These are phyloP conservation scores for Epichloe amarillans DNA, from an alignment of 2,329 filamentous ascomycete genomes.

Conservation along the genomic window DNA sequence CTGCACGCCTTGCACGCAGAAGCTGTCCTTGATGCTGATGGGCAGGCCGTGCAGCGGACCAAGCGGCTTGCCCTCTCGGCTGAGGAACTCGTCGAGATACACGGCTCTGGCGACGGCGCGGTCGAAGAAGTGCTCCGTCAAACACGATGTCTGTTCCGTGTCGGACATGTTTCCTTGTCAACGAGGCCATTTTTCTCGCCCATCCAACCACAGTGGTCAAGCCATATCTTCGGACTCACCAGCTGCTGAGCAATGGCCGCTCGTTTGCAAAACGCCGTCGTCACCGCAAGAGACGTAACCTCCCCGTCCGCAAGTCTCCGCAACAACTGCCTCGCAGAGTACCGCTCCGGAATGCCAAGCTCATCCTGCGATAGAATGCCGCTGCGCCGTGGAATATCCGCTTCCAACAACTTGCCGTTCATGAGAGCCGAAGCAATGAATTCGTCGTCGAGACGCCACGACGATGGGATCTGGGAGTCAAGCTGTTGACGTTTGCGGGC, in stretches of 20 bases:
- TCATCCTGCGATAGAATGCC: slow-evolving; percentile 28
- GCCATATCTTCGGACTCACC: slow-evolving; percentile 8
- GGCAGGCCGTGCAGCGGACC: slow-evolving; percentile 15
- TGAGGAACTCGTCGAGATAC: slow-evolving; percentile 8
- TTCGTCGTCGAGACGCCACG: slow-evolving; percentile 3
- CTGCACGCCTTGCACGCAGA: slow-evolving; percentile 10
- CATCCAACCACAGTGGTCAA: too few relatives aligned
- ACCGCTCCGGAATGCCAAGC: slow-evolving; percentile 30
- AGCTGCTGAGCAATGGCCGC: slow-evolving; percentile 16
- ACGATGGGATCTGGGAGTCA: slow-evolving; percentile 1
- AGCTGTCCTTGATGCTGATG: slow-evolving; percentile 15
- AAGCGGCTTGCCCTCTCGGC: slow-evolving; percentile 5
- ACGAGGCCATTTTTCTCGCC: too few relatives aligned
- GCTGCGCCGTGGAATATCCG: slow-evolving; percentile 9
- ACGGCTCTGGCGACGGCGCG: slow-evolving; percentile 10
- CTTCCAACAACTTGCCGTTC: background rate
- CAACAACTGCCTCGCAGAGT: slow-evolving; percentile 23
- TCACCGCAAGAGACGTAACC: slow-evolving; percentile 23
- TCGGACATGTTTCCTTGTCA: background rate
- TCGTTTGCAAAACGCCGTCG: slow-evolving; percentile 18
- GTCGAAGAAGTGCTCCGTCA: slow-evolving; percentile 34
- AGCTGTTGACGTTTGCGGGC: background rate
- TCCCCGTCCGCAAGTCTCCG: slow-evolving; percentile 19
- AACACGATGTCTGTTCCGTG: slow-evolving; percentile 15
- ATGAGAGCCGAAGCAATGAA: background rate